phyloP scores from a whole-genome alignment of 2,329 filamentous ascomycete species.

The Dichotomopilus funicola region DNA sequence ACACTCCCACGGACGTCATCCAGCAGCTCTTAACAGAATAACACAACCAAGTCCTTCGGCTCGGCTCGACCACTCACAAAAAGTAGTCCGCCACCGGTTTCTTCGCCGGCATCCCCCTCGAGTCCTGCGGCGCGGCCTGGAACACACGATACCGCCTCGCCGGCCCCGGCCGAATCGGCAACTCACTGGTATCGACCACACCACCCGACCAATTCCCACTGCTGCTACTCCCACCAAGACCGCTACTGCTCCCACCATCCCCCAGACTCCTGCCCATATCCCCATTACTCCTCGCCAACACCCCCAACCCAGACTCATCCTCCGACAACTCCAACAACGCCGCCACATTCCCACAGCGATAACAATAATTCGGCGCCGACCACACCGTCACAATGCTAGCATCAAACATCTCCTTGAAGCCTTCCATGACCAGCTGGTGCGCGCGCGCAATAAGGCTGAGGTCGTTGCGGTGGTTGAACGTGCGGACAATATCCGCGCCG shows the following conservation, averaged over 20 bases:
- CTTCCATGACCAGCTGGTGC: constrained; percentile 98
- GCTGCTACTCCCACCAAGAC: constrained; percentile 20
- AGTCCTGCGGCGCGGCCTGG: constrained; percentile 92
- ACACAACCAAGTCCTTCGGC: no score
- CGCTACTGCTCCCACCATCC: constrained; percentile 32
- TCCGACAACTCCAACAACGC: constrained; percentile 90
- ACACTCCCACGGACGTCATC: not conserved
- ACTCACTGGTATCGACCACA: constrained; percentile 43
- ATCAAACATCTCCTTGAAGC: constrained; percentile 99
- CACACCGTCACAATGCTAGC: constrained; percentile 96
- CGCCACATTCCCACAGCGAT: constrained; percentile 91
- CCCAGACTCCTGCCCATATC: constrained; percentile 56
- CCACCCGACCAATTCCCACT: constrained; percentile 33
- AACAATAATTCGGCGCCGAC: constrained; percentile 96
- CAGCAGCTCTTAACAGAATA: not conserved
- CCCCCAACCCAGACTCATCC: constrained; percentile 67
- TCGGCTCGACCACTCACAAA: constrained; percentile 41
- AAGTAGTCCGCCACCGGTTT: constrained; percentile 98
- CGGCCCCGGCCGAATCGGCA: constrained; percentile 54
- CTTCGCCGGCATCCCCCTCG: constrained; percentile 95
- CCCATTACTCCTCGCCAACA: constrained; percentile 65
- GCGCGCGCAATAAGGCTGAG: constrained; percentile 86
- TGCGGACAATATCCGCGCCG: constrained; percentile 88
- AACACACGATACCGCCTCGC: constrained; percentile 91
- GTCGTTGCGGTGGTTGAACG: constrained; percentile 92